Evolutionary conservation across 371 early-diverging fungal species (phyloP), one percentile per base, ranked within the genome.

Genomic region (Basidiobolus meristosporus): DNA sequence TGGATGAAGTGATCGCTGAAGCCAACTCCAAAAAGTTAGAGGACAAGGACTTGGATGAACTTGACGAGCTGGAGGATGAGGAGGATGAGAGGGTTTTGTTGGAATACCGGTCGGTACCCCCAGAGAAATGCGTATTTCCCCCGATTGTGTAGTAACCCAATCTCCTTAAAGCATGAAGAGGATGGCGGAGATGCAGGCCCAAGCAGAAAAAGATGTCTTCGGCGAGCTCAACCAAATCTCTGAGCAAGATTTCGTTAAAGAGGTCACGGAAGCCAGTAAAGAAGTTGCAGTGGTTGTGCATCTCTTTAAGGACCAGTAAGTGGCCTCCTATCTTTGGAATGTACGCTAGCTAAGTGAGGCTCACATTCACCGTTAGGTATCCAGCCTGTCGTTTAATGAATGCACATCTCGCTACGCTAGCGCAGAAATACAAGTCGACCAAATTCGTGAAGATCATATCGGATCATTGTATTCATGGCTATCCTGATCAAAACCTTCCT

Each of bases 381-480:
- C 77, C 80, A 15, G 70, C 70, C 11, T 91, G 86, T 58, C 77
- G 77, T 51, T 59, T 91, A 44, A 67, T 92, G 69, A 71, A 73
- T 45, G 69, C 68, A 17, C 70, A 74, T 44, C 56, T 95, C 36
- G 53, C 67, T 7, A 67, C 66, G 38, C 60, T 96, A n/a, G 90
- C 96, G 0, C 52, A 52, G 43, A 70, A 70, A 53, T 74, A 93
- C 60, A 73, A 71, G 37, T 63, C 83, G 2, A 82, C 82, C 37
- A 96, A 96, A 63, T 93, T 96, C 58, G 52, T 82, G 28, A 87
- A 87, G 48, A 91, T 91, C 47, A 68, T 85, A 10, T 78, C 78
- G 2, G 85, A 86, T 43, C 82, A 84, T 45, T 91, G 92, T 62
- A 90, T 95, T 50, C 84, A 76, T 34, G 81, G 85, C 46, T 93